Evolutionary conservation across 2,329 filamentous ascomycete species (phyloP).

Genomic region (Beauveria sp.): DNA sequence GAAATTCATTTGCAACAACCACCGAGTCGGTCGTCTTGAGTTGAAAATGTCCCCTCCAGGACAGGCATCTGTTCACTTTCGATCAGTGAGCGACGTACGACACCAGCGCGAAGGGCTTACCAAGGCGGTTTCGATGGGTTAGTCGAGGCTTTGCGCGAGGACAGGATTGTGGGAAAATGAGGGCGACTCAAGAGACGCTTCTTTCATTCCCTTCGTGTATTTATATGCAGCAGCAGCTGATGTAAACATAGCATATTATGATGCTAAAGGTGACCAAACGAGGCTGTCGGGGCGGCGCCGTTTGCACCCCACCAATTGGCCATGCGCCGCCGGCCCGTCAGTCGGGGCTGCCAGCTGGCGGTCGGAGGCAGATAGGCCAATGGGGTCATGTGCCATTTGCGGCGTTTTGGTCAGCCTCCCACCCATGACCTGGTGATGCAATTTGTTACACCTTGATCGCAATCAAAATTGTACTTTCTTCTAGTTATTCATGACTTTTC

Average conservation of each 20-base stretch:
- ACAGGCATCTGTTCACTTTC: background rate
- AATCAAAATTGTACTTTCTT: too few relatives aligned
- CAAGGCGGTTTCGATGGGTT: background rate
- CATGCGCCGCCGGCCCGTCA: background rate
- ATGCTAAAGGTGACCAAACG: background rate
- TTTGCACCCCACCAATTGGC: background rate
- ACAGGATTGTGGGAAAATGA: background rate
- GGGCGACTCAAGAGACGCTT: background rate
- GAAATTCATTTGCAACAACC: constrained; percentile 4
- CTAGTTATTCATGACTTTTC: background rate
- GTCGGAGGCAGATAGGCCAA: background rate
- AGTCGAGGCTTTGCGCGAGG: background rate
- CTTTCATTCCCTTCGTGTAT: background rate
- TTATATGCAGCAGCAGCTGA: background rate
- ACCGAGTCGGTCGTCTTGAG: constrained; percentile 2
- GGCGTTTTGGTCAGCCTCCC: constrained; percentile 1
- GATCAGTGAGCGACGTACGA: constrained; percentile 5
- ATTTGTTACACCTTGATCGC: background rate
- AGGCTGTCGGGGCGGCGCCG: background rate
- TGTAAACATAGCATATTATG: background rate
- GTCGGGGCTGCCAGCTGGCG: constrained; percentile 4
- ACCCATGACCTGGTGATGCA: background rate
- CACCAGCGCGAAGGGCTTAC: background rate
- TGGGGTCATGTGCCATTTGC: background rate
- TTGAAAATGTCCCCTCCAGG: background rate